Evolutionary conservation across 139 green algal genomes (phyloP), one percentile per base, ranked within the genome.

Genomic region (Chlamydomonas schloesseri): DNA sequence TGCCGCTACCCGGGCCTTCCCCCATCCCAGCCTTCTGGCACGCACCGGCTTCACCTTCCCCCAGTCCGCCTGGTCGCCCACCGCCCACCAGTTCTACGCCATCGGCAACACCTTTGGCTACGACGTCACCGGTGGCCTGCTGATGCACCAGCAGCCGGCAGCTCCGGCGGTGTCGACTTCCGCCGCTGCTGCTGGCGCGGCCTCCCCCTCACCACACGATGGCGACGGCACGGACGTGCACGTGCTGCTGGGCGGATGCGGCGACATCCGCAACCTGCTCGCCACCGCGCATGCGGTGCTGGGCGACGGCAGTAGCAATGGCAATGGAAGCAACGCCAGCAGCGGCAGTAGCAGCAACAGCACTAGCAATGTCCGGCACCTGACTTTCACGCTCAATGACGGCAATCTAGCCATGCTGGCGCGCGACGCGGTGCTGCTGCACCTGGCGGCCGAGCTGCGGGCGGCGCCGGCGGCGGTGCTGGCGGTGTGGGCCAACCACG

Each of bases 391-490:
- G 53, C 75, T 89, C 13, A 89, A 89, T 42, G 84, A 89, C 55
- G 84, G 84, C 69, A 82, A 82, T 47, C 36, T 85, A 36, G 67
- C 65, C 57, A 89, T 89, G 84, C 68, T 89, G 55, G 84, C 84
- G 26, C 84, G 84, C 36, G 68, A 89, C 46, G 84, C 76, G 18
- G 68, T 82, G 29, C 75, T 89, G 75, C 75, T 89, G 68, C 69
- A 89, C 69, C 74, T 89, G 75, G 75, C 69, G 2, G 57, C 57
- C 47, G 76, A 81, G 68, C 28, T 57, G 37, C 1, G 11, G 4
- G 84, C 37, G 69, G 29, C 75, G 37, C 47, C 75, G 17, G 76
- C 62, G n/a, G 84, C 55, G 29, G 75, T 85, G 57, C 76, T 89
- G 47, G 75, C 53, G 36, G 84, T 86, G 69, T 89, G 84, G 75